A percentile compares a stretch with the other conserved stretches of the same genome.
These are phyloP conservation scores for Elaeis guineensis DNA, from an alignment of 176 grass and related monocot genomes.

Conservation along the genomic window DNA sequence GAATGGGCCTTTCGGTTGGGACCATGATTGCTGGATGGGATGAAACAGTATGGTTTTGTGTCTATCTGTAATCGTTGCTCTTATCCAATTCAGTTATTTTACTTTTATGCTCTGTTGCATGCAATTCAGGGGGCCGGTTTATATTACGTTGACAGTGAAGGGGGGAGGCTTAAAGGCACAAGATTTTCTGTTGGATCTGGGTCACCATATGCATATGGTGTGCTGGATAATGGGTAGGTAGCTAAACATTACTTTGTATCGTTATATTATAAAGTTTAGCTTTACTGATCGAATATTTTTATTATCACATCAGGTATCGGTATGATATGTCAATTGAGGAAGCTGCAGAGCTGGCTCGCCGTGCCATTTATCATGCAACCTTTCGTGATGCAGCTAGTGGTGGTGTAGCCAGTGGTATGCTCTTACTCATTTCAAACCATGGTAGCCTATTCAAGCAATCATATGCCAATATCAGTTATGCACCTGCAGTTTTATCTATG, in stretches of 20 bases:
- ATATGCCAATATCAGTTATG: no score
- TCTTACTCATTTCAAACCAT: constrained; percentile 3
- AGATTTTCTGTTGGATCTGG: constrained; percentile 94
- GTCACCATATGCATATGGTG: constrained; percentile 85
- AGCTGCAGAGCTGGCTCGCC: constrained; percentile 67
- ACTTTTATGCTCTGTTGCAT: no score
- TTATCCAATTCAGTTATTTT: no score
- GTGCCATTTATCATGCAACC: constrained; percentile 86
- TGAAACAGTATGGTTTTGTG: constrained; percentile 46
- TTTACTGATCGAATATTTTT: constrained; percentile 3
- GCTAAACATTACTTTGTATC: background rate
- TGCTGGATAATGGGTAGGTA: constrained; percentile 73
- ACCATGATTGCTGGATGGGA: constrained; percentile 99
- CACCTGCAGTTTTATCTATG: no score
- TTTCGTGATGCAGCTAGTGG: constrained; percentile 91
- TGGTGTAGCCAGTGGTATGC: constrained; percentile 85
- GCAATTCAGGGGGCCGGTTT: constrained; percentile 66
- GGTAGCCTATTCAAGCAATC: no score
- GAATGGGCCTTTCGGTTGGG: constrained; percentile 87
- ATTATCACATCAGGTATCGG: constrained; percentile 48
- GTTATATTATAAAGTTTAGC: background rate
- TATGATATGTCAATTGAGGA: constrained; percentile 73
- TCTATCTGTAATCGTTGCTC: no score
- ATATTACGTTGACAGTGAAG: constrained; percentile 97
- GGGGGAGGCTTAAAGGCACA: constrained; percentile 70